These are phyloP conservation scores for Nicotiana rustica DNA, from an alignment of 305 asterid species.

Conservation along the genomic window DNA sequence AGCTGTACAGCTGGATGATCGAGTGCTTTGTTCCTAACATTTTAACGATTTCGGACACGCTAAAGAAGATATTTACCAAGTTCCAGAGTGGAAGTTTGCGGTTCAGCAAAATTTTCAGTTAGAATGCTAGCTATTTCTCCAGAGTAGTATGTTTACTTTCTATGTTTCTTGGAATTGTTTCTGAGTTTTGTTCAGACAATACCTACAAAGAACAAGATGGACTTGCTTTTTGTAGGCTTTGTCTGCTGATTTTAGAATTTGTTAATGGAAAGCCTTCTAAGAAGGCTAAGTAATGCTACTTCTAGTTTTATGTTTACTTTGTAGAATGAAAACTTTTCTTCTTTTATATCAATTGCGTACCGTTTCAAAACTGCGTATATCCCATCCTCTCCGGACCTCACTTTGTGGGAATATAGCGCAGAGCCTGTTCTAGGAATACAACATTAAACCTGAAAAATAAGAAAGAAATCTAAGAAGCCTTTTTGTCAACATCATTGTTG, in stretches of 20 bases:
- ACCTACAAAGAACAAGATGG: conserved; percentile 44
- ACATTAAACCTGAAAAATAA: background rate
- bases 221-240: conserved; percentile 40
- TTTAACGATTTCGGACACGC: conserved; percentile 27
- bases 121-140: conserved; percentile 2
- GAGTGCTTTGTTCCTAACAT: conserved; percentile 39
- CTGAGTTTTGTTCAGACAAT: conserved; percentile 41
- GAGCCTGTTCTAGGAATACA: background rate
- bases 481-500: conserved; percentile 23
- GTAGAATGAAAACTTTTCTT: background rate
- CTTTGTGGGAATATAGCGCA: no score
- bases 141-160: conserved; percentile 19
- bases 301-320: background rate
- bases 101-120: background rate
- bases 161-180: conserved; percentile 36
- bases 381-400: no score
- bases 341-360: conserved; percentile 18
- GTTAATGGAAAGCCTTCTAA: conserved; percentile 30
- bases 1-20: conserved; percentile 47
- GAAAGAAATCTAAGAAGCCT: background rate
- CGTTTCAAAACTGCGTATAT: background rate
- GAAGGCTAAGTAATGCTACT: conserved; percentile 31
- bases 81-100: conserved; percentile 7
- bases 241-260: conserved; percentile 31
- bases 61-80: conserved; percentile 12